Base-by-base conservation (phyloP, 2,329 filamentous ascomycete genomes). In the Xylaria hypoxylon region DNA sequence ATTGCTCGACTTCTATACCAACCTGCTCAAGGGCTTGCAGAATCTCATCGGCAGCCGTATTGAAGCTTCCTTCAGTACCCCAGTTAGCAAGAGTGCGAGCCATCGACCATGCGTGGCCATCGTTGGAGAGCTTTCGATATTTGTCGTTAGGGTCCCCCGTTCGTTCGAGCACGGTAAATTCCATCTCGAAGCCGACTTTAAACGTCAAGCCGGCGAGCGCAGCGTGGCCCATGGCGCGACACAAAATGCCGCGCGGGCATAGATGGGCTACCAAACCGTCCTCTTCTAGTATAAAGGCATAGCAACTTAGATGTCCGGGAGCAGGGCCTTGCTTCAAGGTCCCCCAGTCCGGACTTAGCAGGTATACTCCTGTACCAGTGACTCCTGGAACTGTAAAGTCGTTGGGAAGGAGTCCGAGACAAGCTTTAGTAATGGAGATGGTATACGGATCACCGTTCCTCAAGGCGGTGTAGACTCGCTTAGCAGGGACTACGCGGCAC, bases 121-220 rank as follows among this genome's bases (percentile, higher is more conserved):
- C 83, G 7, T 85, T 85, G n/a, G 84, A 76, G 0, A 90, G 82
- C 0, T 79, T 74, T 7, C 79, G 77, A 45, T 79, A 81, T 3
- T 78, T 77, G 10, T 75, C 70, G 0, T 69, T 70, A 17, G 77
- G 69, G 28, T 78, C 72, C 7, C 74, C 71, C 38, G 78, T 73
- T 22, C 84, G 83, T 45, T 84, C 83, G 70, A 95, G 81, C 69
- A 96, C 89, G 1, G 92, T 84, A 10, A 96, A 87, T 77, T 96
- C 93, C 45, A 96, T 88, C 77, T 97, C 93, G 70, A 96, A 96
- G 0, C 93, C 93, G 17, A 93, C 78, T 0, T 90, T 81, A 53
- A 94, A 87, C 2, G 83, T 78, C 2, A 93, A 81, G 1, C 83
- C 82, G 42, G 86, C 80, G 1, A 78, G 72, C 11, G 83, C 79